Evolutionary conservation across 2,329 filamentous ascomycete species (phyloP).

Genomic region (Fusarium piperis): DNA sequence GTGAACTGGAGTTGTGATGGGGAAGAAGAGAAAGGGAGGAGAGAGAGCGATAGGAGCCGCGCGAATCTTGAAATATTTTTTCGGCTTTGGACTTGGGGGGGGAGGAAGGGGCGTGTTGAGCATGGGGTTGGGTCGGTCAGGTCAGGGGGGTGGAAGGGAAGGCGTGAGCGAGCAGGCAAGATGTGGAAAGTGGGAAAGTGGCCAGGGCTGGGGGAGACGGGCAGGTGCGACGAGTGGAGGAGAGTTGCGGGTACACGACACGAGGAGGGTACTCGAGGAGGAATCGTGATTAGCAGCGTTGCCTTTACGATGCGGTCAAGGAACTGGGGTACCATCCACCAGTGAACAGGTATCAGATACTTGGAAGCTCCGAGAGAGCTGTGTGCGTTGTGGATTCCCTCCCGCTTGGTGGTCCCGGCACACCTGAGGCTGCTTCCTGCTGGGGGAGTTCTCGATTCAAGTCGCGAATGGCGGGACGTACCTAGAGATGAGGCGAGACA

Average conservation of each 20-base stretch:
- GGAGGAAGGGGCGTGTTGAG: slow-evolving; percentile 39
- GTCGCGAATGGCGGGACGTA: slow-evolving; percentile 12
- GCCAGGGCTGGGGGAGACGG: slow-evolving; percentile 38
- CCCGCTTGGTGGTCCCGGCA: slow-evolving; percentile 27
- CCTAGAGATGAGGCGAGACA: slow-evolving; percentile 20
- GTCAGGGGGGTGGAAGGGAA: slow-evolving; percentile 22
- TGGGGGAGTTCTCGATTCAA: slow-evolving; percentile 21
- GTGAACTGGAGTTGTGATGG: slow-evolving; percentile 56
- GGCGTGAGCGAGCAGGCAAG: slow-evolving; percentile 23
- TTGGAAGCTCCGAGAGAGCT: slow-evolving; percentile 22
- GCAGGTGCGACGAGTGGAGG: slow-evolving; percentile 34
- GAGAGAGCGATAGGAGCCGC: slow-evolving; percentile 41
- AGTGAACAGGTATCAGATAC: slow-evolving; percentile 21
- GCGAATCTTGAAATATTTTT: slow-evolving; percentile 56
- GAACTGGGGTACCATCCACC: slow-evolving; percentile 10
- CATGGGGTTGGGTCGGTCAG: slow-evolving; percentile 12
- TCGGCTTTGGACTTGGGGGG: slow-evolving; percentile 38
- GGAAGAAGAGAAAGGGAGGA: slow-evolving; percentile 47
- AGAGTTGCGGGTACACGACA: slow-evolving; percentile 27
- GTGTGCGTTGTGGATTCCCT: slow-evolving; percentile 31
- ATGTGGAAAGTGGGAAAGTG: slow-evolving; percentile 42
- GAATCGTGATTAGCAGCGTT: not conserved
- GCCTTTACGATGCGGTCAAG: not conserved
- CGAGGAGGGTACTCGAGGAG: slow-evolving; percentile 28
- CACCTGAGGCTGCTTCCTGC: slow-evolving; percentile 20